Evolutionary conservation across 257 asterid genomes (phyloP).

Genomic region (Petunia axillaris): DNA sequence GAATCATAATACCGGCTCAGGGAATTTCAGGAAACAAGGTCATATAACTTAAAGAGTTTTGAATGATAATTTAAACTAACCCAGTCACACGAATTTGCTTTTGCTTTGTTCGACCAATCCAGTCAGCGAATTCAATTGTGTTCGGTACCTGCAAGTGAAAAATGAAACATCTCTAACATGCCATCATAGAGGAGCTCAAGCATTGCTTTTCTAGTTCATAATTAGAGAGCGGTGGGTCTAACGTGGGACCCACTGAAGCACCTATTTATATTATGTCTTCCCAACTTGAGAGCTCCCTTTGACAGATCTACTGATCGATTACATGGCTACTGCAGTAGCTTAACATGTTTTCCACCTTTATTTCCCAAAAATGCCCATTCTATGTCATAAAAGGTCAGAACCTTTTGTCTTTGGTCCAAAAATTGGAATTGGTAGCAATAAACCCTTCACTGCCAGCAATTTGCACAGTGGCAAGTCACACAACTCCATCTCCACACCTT

Average conservation of each 20-base stretch:
- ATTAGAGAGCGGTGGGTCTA: slow-evolving; percentile 5
- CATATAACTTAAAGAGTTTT: slow-evolving; percentile 25
- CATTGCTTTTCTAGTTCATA: slow-evolving; percentile 14
- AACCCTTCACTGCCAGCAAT: slow-evolving; percentile 22
- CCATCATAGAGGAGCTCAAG: slow-evolving; percentile 2
- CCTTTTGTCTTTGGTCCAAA: neutral
- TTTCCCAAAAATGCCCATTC: neutral
- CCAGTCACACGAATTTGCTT: slow-evolving; percentile 93
- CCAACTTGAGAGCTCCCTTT: slow-evolving; percentile 14
- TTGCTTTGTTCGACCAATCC: slow-evolving; percentile 98
- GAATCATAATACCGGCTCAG: neutral
- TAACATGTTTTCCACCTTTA: slow-evolving; percentile 7
- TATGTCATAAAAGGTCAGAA: neutral
- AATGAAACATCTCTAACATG: slow-evolving; percentile 23
- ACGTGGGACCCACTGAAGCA: slow-evolving; percentile 7
- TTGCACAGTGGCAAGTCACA: neutral
- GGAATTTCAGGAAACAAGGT: slow-evolving; percentile 13
- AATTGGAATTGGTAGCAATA: neutral
- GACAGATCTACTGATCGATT: neutral
- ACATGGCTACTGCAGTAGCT: neutral
- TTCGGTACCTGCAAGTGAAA: slow-evolving; percentile 76
- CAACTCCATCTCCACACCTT: neutral
- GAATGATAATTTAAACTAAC: slow-evolving; percentile 52
- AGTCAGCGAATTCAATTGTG: slow-evolving; percentile 96
- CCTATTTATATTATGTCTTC: slow-evolving; percentile 10